Conservation (phyloP, 2,329 filamentous ascomycete genomes). For the Botrytis elliptica region DNA sequence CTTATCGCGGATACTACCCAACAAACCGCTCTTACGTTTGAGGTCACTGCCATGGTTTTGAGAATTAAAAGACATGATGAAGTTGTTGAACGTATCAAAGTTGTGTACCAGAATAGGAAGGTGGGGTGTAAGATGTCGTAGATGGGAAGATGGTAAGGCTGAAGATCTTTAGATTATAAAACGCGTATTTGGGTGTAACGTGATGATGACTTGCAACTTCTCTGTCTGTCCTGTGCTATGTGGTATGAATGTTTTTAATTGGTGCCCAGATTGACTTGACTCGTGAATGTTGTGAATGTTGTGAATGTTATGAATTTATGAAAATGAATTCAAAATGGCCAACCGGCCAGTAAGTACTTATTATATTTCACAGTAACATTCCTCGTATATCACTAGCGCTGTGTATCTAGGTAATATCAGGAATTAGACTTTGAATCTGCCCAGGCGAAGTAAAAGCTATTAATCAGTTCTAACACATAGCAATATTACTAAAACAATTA, state of each 20-base stretch:
- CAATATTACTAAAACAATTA: no score
- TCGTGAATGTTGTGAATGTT: neutral
- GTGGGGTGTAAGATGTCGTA: slow-evolving; percentile 4
- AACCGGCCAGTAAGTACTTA: neutral
- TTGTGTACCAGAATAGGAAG: slow-evolving; percentile 16
- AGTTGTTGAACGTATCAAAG: neutral
- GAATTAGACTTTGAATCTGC: slow-evolving; percentile 4
- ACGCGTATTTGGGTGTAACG: neutral
- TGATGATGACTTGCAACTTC: neutral
- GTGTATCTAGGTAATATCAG: neutral
- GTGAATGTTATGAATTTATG: neutral
- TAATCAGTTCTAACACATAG: neutral
- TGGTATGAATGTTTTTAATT: neutral
- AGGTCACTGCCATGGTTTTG: neutral
- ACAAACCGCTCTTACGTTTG: neutral
- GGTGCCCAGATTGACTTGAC: neutral
- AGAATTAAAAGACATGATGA: slow-evolving; percentile 13
- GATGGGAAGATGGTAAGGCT: neutral
- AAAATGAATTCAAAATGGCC: neutral
- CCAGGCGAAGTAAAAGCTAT: slow-evolving; percentile 13
- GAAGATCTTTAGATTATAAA: neutral
- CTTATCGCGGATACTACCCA: slow-evolving; percentile 9
- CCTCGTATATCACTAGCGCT: neutral
- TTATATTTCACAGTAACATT: neutral
- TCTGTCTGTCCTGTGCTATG: neutral